phyloP scores from a whole-genome alignment of 768 basidiomycete genomes.

The Suillus subluteus region DNA sequence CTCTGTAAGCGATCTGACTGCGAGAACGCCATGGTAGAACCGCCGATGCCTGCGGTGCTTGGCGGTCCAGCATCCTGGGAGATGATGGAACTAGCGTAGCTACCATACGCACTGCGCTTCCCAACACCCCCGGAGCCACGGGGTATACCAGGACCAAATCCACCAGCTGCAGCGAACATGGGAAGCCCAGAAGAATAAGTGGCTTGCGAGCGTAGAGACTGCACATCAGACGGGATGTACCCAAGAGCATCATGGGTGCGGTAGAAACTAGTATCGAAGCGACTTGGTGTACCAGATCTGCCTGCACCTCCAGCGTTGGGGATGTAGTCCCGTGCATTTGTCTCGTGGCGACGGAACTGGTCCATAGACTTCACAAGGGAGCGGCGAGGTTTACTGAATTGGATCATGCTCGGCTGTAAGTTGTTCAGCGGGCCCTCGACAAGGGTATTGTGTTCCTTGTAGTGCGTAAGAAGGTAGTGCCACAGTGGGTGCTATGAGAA shows the following conservation, averaged over 20 bases:
- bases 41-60: slow-evolving; percentile 59
- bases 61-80: slow-evolving; percentile 86
- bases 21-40: slow-evolving; percentile 73
- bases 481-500: slow-evolving; percentile 87
- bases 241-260: slow-evolving; percentile 92
- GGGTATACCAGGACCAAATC: slow-evolving; percentile 69
- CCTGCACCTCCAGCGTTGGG: slow-evolving; percentile 38
- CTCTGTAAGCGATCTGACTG: slow-evolving; percentile 89
- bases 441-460: slow-evolving; percentile 92
- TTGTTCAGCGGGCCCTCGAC: slow-evolving; percentile 98
- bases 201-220: slow-evolving; percentile 95
- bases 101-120: slow-evolving; percentile 76
- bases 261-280: slow-evolving; percentile 96
- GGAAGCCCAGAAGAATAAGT: slow-evolving; percentile 93
- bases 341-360: slow-evolving; percentile 91
- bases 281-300: slow-evolving; percentile 88
- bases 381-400: slow-evolving; percentile 96
- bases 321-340: slow-evolving; percentile 83
- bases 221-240: slow-evolving; percentile 94
- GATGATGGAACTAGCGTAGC: slow-evolving; percentile 90
- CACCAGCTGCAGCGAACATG: slow-evolving; percentile 72
- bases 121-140: slow-evolving; percentile 60
- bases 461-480: slow-evolving; percentile 98
- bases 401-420: slow-evolving; percentile 97
- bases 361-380: slow-evolving; percentile 89